Conservation (phyloP, 1,284 basidiomycete genomes). For the Trametes sp. region DNA sequence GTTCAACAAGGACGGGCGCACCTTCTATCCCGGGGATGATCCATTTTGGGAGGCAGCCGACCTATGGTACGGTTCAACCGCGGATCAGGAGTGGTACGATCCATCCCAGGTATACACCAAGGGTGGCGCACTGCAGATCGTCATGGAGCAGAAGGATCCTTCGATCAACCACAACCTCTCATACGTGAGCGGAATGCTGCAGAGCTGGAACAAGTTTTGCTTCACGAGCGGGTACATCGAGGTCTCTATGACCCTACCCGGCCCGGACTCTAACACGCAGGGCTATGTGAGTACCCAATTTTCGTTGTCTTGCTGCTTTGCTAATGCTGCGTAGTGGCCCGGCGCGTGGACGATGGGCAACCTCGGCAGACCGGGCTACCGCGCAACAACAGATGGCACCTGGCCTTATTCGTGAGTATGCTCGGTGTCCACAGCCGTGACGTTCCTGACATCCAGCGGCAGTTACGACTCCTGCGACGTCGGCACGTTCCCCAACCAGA, state of each 20-base stretch:
- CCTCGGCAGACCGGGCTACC: conserved; percentile 84
- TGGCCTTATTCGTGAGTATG: conserved; percentile 67
- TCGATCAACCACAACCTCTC: conserved; percentile 65
- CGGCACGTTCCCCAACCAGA: conserved; percentile 86
- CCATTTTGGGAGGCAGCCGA: conserved; percentile 79
- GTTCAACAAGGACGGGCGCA: conserved; percentile 77
- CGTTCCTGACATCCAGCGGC: background rate
- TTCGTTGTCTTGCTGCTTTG: background rate
- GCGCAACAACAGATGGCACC: conserved; percentile 82
- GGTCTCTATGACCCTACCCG: conserved; percentile 51
- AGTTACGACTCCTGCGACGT: conserved; percentile 84
- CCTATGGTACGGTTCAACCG: conserved; percentile 74
- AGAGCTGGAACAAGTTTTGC: conserved; percentile 89
- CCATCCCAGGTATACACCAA: conserved; percentile 78
- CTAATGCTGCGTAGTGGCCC: conserved; percentile 58
- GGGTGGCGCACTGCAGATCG: conserved; percentile 76
- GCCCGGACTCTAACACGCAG: conserved; percentile 43
- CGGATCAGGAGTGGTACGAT: conserved; percentile 82
- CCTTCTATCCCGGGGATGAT: conserved; percentile 75
- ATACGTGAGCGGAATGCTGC: conserved; percentile 74
- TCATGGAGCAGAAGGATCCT: conserved; percentile 59
- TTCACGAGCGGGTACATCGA: conserved; percentile 81
- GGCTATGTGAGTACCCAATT: conserved; percentile 44
- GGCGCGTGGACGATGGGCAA: conserved; percentile 93
- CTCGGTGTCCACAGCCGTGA: too few species aligned